phyloP scores from a whole-genome alignment of 106 monocot species.

The Triglochin maritima region DNA sequence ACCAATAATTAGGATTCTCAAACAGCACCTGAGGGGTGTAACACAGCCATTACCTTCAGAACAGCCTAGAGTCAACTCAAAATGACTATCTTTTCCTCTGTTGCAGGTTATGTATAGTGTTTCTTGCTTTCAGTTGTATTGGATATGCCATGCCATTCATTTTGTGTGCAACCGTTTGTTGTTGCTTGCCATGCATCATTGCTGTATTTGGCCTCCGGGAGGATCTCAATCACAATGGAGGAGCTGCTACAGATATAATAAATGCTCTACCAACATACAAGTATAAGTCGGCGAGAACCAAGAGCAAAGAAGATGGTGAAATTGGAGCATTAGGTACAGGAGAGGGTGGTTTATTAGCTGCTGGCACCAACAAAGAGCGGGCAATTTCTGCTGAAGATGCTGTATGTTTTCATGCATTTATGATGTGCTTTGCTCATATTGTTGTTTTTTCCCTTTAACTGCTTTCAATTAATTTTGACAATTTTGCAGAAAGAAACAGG shows the following conservation, averaged over 20 bases:
- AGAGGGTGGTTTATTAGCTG: slow-evolving; percentile 44
- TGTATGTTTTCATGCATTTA: slow-evolving; percentile 22
- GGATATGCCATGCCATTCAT: slow-evolving; percentile 68
- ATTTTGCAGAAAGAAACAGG: too few relatives aligned
- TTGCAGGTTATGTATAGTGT: slow-evolving; percentile 59
- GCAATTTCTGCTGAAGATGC: slow-evolving; percentile 55
- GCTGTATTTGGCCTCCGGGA: slow-evolving; percentile 51
- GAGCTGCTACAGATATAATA: slow-evolving; percentile 42
- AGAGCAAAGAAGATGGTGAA: slow-evolving; percentile 12
- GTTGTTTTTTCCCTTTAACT: not conserved
- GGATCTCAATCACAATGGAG: slow-evolving; percentile 34
- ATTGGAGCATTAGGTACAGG: slow-evolving; percentile 9
- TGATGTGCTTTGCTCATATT: not conserved
- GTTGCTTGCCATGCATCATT: slow-evolving; percentile 69
- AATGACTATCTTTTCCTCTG: slow-evolving; percentile 2
- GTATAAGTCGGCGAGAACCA: slow-evolving; percentile 24
- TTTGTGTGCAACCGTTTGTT: slow-evolving; percentile 52
- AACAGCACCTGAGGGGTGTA: too few relatives aligned
- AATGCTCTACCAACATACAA: slow-evolving; percentile 43
- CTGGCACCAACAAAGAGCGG: slow-evolving; percentile 51
- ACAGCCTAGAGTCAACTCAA: too few relatives aligned
- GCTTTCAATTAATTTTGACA: not conserved
- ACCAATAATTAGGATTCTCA: too few relatives aligned
- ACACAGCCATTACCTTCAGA: too few relatives aligned
- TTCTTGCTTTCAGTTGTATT: slow-evolving; percentile 62